Conservation (phyloP, 2,329 filamentous ascomycete genomes). For the Phialophora chinensis region DNA sequence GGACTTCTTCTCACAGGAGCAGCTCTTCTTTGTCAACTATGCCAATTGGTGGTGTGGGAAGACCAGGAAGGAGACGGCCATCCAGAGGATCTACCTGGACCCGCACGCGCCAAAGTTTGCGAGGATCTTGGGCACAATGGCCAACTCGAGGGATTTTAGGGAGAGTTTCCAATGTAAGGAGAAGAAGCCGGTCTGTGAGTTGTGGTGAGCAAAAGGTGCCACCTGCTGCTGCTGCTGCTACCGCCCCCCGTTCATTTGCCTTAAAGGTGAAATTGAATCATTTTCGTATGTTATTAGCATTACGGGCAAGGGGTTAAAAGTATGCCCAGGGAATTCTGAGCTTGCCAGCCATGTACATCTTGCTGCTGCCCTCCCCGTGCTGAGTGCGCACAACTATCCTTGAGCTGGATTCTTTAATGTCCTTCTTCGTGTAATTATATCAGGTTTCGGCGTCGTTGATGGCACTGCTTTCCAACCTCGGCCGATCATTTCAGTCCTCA, state of each 20-base stretch:
- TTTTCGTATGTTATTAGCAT: neutral
- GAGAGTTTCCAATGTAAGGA: slow-evolving; percentile 70
- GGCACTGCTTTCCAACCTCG: neutral
- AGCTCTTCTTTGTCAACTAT: slow-evolving; percentile 72
- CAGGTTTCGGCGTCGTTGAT: neutral
- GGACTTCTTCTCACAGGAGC: slow-evolving; percentile 67
- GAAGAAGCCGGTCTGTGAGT: slow-evolving; percentile 70
- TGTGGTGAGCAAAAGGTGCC: slow-evolving; percentile 62
- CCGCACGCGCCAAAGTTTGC: slow-evolving; percentile 69
- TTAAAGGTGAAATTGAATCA: neutral
- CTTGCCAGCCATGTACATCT: neutral
- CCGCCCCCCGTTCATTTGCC: neutral
- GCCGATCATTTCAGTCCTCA: neutral
- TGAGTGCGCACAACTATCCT: neutral
- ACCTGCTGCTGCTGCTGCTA: neutral
- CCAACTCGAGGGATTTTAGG: slow-evolving; percentile 70
- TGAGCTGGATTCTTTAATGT: neutral
- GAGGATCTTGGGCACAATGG: slow-evolving; percentile 67
- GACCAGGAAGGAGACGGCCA: slow-evolving; percentile 62
- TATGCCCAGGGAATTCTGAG: neutral
- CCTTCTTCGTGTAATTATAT: neutral
- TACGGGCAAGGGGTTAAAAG: too few relatives aligned
- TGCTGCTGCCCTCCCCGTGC: too few relatives aligned
- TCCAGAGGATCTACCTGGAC: slow-evolving; percentile 66
- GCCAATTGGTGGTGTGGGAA: slow-evolving; percentile 72